These are phyloP conservation scores for Penicillium mononematosum DNA, from an alignment of 495 filamentous ascomycete species.

Conservation along the genomic window DNA sequence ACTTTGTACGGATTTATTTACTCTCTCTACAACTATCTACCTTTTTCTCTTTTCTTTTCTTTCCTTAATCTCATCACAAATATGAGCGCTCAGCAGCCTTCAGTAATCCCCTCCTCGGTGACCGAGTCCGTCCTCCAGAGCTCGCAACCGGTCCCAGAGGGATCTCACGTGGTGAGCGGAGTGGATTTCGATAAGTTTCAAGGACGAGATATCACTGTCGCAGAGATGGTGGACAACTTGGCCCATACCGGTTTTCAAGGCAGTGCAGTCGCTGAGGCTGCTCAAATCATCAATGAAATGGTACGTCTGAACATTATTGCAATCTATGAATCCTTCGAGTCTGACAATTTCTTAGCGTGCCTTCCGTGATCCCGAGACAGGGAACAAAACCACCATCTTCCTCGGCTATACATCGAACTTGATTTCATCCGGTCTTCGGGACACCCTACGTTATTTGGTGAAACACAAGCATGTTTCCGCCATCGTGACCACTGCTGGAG, in stretches of 20 bases:
- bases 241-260: constrained; percentile 90
- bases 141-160: constrained; percentile 77
- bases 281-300: constrained; percentile 92
- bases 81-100: constrained; percentile 18
- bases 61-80: neutral
- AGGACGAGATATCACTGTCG: constrained; percentile 73
- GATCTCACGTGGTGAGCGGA: constrained; percentile 70
- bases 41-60: neutral
- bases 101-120: constrained; percentile 60
- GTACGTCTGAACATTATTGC: constrained; percentile 44
- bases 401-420: constrained; percentile 96
- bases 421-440: constrained; percentile 90
- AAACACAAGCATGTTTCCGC: constrained; percentile 86
- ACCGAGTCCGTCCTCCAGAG: constrained; percentile 85
- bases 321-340: neutral
- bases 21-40: constrained; percentile 2
- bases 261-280: constrained; percentile 76
- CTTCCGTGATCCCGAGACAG: constrained; percentile 72
- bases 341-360: constrained; percentile 52
- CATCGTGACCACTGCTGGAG: constrained; percentile 95
- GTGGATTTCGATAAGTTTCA: constrained; percentile 84
- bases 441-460: constrained; percentile 87
- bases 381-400: constrained; percentile 82
- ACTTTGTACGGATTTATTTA: neutral
- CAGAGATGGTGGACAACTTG: constrained; percentile 81